phyloP scores from a whole-genome alignment of 805 yeast genomes.

The Suhomyces emberorum region DNA sequence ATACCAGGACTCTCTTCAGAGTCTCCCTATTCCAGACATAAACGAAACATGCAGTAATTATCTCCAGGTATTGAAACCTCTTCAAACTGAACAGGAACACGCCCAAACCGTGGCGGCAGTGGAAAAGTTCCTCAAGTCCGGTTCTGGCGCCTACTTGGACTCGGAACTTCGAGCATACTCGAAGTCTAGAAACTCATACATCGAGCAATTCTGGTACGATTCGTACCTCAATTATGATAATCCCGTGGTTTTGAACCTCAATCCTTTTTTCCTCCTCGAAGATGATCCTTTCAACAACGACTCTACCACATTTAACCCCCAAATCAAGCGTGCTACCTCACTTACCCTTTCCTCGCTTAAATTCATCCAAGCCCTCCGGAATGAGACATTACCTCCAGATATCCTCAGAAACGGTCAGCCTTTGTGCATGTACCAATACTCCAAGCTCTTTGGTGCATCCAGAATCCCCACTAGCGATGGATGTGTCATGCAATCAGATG shows the following conservation, averaged over 20 bases:
- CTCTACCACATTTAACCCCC: slow-evolving; percentile 39
- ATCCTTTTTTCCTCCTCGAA: slow-evolving; percentile 85
- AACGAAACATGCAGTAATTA: slow-evolving; percentile 64
- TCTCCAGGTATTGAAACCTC: slow-evolving; percentile 65
- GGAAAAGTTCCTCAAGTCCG: slow-evolving; percentile 47
- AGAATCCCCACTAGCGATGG: slow-evolving; percentile 79
- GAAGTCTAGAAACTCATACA: slow-evolving; percentile 67
- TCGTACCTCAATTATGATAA: slow-evolving; percentile 83
- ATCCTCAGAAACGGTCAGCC: slow-evolving; percentile 56
- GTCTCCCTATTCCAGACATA: slow-evolving; percentile 79
- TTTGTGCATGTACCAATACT: slow-evolving; percentile 89
- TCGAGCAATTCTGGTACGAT: slow-evolving; percentile 94
- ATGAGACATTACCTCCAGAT: slow-evolving; percentile 73
- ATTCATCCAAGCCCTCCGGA: slow-evolving; percentile 75
- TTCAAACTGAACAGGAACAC: slow-evolving; percentile 78
- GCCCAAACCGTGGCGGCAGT: slow-evolving; percentile 58
- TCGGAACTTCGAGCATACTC: slow-evolving; percentile 60
- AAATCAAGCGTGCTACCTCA: slow-evolving; percentile 77
- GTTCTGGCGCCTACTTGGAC: slow-evolving; percentile 58
- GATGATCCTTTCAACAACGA: slow-evolving; percentile 82
- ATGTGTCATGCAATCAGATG: slow-evolving; percentile 81
- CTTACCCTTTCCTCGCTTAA: slow-evolving; percentile 73
- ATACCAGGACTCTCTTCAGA: slow-evolving; percentile 54
- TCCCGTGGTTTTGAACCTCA: slow-evolving; percentile 86
- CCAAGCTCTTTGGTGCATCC: slow-evolving; percentile 80